Conservation (phyloP, 75 land plant species). For the Larix kaempferi region DNA sequence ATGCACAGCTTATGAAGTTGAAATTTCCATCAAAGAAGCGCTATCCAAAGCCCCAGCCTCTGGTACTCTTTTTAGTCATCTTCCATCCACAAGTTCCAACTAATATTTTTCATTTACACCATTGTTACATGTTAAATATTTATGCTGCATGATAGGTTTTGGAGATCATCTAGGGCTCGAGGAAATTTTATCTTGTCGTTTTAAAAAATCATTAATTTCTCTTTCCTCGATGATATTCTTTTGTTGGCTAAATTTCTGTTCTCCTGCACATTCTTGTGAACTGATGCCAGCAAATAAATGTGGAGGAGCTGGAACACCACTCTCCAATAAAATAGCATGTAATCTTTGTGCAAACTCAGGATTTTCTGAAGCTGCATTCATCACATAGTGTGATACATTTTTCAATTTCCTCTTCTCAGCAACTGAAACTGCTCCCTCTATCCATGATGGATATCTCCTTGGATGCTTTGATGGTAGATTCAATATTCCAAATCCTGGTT, state of each 20-base stretch:
- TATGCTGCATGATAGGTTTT: neutral
- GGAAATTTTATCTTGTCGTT: neutral
- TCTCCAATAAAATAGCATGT: conserved; percentile 75
- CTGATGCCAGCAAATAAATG: conserved; percentile 54
- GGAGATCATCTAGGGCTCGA: neutral
- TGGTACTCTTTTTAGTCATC: neutral
- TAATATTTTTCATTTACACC: neutral
- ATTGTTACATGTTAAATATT: neutral
- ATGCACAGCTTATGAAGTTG: neutral
- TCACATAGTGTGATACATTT: conserved; percentile 74
- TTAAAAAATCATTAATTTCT: neutral
- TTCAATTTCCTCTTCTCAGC: conserved; percentile 61
- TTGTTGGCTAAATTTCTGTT: neutral
- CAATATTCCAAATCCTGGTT: conserved; percentile 27
- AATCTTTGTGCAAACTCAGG: conserved; percentile 79
- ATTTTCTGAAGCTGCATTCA: conserved; percentile 64
- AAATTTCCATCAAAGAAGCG: too few relatives aligned
- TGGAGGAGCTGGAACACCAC: conserved; percentile 68
- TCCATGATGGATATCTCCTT: conserved; percentile 23
- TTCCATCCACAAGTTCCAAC: neutral
- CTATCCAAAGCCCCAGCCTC: neutral
- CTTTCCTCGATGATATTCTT: neutral
- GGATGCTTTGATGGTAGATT: conserved; percentile 9
- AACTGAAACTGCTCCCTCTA: conserved; percentile 26
- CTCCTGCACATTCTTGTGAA: conserved; percentile 6